Percentiles rank a stretch among this genome's conserved stretches.
phyloP scores from a whole-genome alignment of 2,329 filamentous ascomycete species.

The Fusarium newnesense region DNA sequence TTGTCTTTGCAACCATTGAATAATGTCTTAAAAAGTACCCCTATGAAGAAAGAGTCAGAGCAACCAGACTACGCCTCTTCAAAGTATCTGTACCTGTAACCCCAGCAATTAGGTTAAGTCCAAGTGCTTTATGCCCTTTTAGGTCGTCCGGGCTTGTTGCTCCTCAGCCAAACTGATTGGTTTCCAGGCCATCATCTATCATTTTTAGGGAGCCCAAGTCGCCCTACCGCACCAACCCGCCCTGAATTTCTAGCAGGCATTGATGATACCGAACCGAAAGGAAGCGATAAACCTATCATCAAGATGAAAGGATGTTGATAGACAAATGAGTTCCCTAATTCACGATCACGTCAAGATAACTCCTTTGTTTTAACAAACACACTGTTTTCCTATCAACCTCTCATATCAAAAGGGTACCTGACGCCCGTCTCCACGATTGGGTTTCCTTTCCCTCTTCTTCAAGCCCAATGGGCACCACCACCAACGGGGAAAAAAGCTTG shows the following conservation, averaged over 20 bases:
- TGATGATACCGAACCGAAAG: background rate
- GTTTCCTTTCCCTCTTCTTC: constrained; percentile 1
- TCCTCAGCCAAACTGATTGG: constrained; percentile 26
- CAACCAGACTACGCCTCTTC: background rate
- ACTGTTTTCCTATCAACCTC: background rate
- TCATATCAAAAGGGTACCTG: constrained; percentile 15
- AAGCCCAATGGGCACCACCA: constrained; percentile 19
- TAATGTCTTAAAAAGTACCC: constrained; percentile 15
- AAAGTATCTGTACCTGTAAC: constrained; percentile 10
- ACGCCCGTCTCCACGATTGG: constrained; percentile 29
- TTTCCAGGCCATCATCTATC: background rate
- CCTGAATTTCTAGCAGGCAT: constrained; percentile 13
- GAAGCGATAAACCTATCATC: background rate
- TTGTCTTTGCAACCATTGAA: background rate
- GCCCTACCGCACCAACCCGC: constrained; percentile 11
- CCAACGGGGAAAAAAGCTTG: constrained; percentile 13
- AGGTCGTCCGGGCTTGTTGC: constrained; percentile 1
- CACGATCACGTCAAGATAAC: background rate
- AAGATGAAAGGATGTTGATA: background rate
- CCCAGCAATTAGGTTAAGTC: background rate
- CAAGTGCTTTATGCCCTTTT: constrained; percentile 24
- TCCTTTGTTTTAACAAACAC: background rate
- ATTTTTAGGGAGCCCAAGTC: constrained; percentile 9
- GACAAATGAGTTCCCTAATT: background rate
- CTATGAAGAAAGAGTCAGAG: constrained; percentile 22